Conservation (phyloP, 441 rosid genomes). For the Populus hybrid region DNA sequence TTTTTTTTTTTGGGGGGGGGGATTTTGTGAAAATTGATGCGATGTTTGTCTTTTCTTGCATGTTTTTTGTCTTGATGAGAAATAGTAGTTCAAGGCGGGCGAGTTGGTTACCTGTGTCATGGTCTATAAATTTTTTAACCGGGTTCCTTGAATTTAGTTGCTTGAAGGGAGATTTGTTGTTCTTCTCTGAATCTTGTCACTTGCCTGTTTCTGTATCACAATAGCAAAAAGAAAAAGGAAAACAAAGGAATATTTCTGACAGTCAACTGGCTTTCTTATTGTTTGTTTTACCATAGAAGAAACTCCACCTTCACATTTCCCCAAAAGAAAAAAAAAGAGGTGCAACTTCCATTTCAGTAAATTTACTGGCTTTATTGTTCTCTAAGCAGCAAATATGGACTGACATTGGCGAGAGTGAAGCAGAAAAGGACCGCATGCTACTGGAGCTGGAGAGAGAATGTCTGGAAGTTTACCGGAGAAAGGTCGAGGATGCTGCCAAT, state of each 20-base stretch:
- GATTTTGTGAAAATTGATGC: conserved; percentile 5
- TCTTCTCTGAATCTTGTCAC: not conserved
- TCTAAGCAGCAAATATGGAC: conserved; percentile 97
- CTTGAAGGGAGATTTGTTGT: not conserved
- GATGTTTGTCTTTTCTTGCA: not conserved
- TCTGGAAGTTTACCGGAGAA: conserved; percentile 81
- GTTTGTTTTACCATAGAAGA: not conserved
- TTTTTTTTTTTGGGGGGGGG: too few species aligned
- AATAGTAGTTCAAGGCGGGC: not conserved
- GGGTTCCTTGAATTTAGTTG: not conserved
- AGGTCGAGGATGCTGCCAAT: conserved; percentile 95
- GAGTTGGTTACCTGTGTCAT: not conserved
- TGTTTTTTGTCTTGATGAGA: not conserved
- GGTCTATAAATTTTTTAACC: not conserved
- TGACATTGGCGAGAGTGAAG: conserved; percentile 92
- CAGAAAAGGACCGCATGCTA: conserved; percentile 80
- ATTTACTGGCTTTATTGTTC: not conserved
- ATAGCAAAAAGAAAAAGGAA: not conserved
- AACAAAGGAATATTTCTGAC: not conserved
- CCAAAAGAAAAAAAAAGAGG: not conserved
- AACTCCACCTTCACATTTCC: not conserved
- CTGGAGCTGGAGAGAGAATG: conserved; percentile 89
- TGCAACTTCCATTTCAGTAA: not conserved
- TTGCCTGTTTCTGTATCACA: not conserved
- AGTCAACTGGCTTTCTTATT: not conserved